Conservation (phyloP, 116 monocot species). For the Papilionanthe hybrid region DNA sequence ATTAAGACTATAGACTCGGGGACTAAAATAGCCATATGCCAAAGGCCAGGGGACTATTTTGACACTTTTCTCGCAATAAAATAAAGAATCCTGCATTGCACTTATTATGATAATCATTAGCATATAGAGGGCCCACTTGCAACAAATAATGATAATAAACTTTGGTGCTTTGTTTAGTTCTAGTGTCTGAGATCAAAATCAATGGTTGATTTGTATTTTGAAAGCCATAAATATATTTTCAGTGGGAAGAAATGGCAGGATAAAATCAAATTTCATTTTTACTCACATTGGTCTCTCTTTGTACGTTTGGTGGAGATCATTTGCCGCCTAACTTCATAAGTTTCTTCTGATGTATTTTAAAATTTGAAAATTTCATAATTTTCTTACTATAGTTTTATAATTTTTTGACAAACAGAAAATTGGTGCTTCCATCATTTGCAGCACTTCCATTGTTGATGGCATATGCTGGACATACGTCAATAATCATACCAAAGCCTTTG, state of each 20-base stretch:
- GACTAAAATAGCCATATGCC: too few relatives aligned
- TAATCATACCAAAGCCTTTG: conserved; percentile 88
- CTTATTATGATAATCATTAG: background rate
- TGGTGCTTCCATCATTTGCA: conserved; percentile 83
- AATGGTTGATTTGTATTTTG: background rate
- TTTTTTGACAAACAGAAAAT: conserved; percentile 55
- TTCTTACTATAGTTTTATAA: background rate
- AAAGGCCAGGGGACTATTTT: too few relatives aligned
- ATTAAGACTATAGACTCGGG: too few relatives aligned
- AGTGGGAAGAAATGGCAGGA: background rate
- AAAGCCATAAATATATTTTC: background rate
- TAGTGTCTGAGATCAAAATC: background rate
- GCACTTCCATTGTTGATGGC: conserved; percentile 96
- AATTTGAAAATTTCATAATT: background rate
- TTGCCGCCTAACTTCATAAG: background rate
- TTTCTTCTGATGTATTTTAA: background rate
- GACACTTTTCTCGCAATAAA: background rate
- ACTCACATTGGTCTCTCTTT: background rate
- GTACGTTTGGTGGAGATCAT: background rate
- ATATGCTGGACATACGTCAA: conserved; percentile 95
- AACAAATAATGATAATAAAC: background rate
- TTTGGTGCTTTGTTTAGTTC: background rate
- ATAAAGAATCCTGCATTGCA: background rate
- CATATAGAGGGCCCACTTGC: background rate
- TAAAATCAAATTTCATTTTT: background rate